Conservation (phyloP, 2,329 filamentous ascomycete genomes). For the Aspergillus niger region DNA sequence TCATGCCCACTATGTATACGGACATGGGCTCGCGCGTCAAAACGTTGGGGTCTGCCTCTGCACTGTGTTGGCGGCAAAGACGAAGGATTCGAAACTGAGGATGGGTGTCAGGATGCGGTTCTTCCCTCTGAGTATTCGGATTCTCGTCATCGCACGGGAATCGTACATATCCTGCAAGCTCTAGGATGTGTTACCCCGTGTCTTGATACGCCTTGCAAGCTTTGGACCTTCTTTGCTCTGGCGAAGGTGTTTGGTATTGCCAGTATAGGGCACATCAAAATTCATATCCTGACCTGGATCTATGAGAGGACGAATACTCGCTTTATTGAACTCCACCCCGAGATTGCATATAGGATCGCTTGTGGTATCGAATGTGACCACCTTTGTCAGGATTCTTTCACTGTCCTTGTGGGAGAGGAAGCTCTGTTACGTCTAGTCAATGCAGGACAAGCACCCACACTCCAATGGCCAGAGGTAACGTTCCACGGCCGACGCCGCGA, state of each 20-base stretch:
- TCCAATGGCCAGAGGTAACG: slow-evolving; percentile 25
- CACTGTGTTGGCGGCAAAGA: slow-evolving; percentile 53
- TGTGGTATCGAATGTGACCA: slow-evolving; percentile 37
- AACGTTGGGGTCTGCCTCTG: slow-evolving; percentile 42
- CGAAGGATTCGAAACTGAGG: slow-evolving; percentile 33
- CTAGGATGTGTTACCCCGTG: slow-evolving; percentile 58
- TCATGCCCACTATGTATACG: slow-evolving; percentile 60
- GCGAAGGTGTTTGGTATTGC: slow-evolving; percentile 59
- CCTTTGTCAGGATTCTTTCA: slow-evolving; percentile 53
- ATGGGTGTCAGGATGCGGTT: not conserved
- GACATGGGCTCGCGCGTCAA: slow-evolving; percentile 54
- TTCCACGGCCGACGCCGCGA: slow-evolving; percentile 53
- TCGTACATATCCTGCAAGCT: slow-evolving; percentile 63
- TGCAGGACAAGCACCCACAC: slow-evolving; percentile 12
- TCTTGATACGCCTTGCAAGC: slow-evolving; percentile 65
- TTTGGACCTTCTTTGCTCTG: slow-evolving; percentile 67
- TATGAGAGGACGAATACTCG: slow-evolving; percentile 55
- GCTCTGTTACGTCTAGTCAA: slow-evolving; percentile 50
- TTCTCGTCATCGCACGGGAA: slow-evolving; percentile 62
- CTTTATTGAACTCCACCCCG: slow-evolving; percentile 66
- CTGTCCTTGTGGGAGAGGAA: slow-evolving; percentile 64
- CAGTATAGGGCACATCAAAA: slow-evolving; percentile 36
- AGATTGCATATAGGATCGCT: slow-evolving; percentile 62
- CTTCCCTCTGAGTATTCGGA: slow-evolving; percentile 61
- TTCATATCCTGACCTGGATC: slow-evolving; percentile 62